Percentiles rank a stretch among this genome's conserved stretches.
phyloP scores from a whole-genome alignment of 2,329 filamentous ascomycete genomes.

The Myriangium duriaei region DNA sequence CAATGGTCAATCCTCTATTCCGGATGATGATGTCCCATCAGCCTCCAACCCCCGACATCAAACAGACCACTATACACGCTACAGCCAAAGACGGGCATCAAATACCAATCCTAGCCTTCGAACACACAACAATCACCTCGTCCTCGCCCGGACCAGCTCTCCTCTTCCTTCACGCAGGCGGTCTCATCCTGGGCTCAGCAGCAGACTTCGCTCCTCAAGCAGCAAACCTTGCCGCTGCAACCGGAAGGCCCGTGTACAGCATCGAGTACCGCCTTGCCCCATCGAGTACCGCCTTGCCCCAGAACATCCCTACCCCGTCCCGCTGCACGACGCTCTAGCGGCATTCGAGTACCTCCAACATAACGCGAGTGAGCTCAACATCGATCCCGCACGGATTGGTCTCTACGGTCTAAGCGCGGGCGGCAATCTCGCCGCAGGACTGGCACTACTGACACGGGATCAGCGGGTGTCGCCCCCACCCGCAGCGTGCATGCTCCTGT shows the following conservation, averaged over 20 bases:
- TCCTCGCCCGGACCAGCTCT: constrained; percentile 17
- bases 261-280: constrained; percentile 28
- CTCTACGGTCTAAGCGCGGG: constrained; percentile 1
- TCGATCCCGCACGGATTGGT: constrained; percentile 1
- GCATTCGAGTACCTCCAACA: neutral
- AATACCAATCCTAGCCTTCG: constrained; percentile 15
- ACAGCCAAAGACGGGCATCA: constrained; percentile 13
- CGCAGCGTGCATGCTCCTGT: constrained; percentile 29
- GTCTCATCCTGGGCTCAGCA: constrained; percentile 24
- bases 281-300: constrained; percentile 27
- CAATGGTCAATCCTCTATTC: constrained; percentile 9
- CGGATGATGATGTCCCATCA: constrained; percentile 5
- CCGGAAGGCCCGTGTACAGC: constrained; percentile 25
- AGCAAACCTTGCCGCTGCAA: constrained; percentile 16
- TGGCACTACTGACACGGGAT: constrained; percentile 15
- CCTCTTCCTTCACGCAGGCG: constrained; percentile 31
- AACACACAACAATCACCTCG: constrained; percentile 7
- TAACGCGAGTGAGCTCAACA: neutral
- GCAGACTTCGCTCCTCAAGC: constrained; percentile 18
- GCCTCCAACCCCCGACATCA: constrained; percentile 11
- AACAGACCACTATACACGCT: constrained; percentile 12
- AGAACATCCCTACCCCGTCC: constrained; percentile 14
- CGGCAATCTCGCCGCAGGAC: constrained; percentile 1
- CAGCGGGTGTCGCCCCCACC: constrained; percentile 13
- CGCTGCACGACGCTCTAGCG: constrained; percentile 13